Percentiles rank a stretch among this genome's conserved stretches.
Conservation (phyloP, 371 early-diverging fungal genomes). For the Actinomucor elegans region DNA sequence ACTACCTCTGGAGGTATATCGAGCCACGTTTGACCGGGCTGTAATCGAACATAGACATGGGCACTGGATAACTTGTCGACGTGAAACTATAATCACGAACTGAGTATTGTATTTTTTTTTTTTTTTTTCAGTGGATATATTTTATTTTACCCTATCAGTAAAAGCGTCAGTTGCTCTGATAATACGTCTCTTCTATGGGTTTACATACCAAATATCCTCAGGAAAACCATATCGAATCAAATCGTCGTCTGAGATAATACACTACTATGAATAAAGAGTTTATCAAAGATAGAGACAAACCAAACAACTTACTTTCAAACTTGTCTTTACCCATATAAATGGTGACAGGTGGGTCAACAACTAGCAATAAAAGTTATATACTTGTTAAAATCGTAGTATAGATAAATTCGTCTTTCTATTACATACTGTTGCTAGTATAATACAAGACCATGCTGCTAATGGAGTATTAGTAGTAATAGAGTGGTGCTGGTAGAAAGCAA, state of each 20-base stretch:
- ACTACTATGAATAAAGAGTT: not conserved
- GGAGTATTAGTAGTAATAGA: too few relatives aligned
- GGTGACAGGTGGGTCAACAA: slow-evolving; percentile 73
- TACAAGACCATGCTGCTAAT: slow-evolving; percentile 28
- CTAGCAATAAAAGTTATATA: too few relatives aligned
- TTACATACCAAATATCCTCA: slow-evolving; percentile 84
- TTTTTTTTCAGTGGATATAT: not conserved
- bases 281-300: not conserved
- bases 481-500: too few relatives aligned
- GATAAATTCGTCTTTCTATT: too few relatives aligned
- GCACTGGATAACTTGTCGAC: slow-evolving; percentile 96
- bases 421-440: slow-evolving; percentile 25
- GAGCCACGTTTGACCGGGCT: slow-evolving; percentile 77
- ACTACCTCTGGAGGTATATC: slow-evolving; percentile 74
- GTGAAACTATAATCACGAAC: slow-evolving; percentile 70
- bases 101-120: not conserved
- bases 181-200: too few relatives aligned
- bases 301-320: slow-evolving; percentile 74
- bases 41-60: slow-evolving; percentile 91
- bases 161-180: too few relatives aligned
- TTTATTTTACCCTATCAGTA: not conserved
- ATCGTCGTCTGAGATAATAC: slow-evolving; percentile 74
- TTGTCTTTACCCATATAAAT: slow-evolving; percentile 98
- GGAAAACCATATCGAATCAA: slow-evolving; percentile 93
- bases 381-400: too few relatives aligned